Percentiles rank a stretch among this genome's conserved stretches.
Conservation (phyloP, 2,329 filamentous ascomycete genomes). For the Diplodia sapinea region DNA sequence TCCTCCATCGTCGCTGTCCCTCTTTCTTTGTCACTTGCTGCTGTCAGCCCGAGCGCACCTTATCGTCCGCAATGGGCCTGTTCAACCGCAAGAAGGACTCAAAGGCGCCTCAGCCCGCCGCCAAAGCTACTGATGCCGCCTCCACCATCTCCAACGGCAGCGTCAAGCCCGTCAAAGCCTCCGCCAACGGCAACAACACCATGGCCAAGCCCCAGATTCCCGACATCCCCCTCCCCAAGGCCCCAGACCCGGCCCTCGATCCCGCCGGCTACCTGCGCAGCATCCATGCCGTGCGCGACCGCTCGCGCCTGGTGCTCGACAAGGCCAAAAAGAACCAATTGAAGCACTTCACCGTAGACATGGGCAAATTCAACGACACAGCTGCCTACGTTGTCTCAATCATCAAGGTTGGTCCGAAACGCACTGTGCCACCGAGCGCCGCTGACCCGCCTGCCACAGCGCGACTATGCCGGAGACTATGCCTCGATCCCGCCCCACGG, state of each 20-base stretch:
- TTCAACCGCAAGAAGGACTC: constrained; percentile 57
- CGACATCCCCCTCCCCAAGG: constrained; percentile 79
- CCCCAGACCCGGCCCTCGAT: constrained; percentile 86
- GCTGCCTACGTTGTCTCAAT: constrained; percentile 88
- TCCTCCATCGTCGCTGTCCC: constrained; percentile 20
- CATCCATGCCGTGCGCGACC: constrained; percentile 83
- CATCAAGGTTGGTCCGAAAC: constrained; percentile 73
- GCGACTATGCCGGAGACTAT: constrained; percentile 73
- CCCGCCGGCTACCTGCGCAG: constrained; percentile 90
- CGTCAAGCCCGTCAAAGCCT: constrained; percentile 54
- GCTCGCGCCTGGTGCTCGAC: constrained; percentile 73
- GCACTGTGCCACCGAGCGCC: neutral
- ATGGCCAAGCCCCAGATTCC: constrained; percentile 59
- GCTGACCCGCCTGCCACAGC: constrained; percentile 50
- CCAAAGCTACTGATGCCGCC: constrained; percentile 40
- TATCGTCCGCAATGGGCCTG: constrained; percentile 53
- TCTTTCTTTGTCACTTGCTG: constrained; percentile 29
- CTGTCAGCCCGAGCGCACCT: constrained; percentile 26
- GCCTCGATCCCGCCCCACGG: constrained; percentile 82
- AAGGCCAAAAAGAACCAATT: constrained; percentile 79
- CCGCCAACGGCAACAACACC: constrained; percentile 45
- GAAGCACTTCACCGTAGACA: constrained; percentile 86
- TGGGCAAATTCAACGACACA: constrained; percentile 81
- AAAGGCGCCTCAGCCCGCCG: constrained; percentile 46
- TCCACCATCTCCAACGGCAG: constrained; percentile 56